Conservation (phyloP, 352 stramenopile species). For the Phytopythium delawarense region DNA sequence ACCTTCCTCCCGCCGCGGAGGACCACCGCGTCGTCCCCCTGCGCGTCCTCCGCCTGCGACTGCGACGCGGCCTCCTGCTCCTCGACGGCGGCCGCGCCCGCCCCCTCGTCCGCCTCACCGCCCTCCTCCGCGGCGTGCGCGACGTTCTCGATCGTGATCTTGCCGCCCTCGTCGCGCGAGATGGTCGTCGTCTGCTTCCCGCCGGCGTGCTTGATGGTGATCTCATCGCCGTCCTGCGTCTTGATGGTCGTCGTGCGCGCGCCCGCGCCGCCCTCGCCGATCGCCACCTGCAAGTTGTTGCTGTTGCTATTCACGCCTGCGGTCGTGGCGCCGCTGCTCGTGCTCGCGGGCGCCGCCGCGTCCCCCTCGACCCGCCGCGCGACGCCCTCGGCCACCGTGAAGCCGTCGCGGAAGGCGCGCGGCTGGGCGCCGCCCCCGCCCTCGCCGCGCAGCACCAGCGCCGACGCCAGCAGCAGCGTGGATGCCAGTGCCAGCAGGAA, state of each 20-base stretch:
- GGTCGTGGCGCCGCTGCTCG: background rate
- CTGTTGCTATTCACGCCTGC: background rate
- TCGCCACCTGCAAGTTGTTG: conserved; percentile 1
- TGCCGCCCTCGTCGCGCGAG: conserved; percentile 61
- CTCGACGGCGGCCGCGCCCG: conserved; percentile 2
- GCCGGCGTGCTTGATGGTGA: conserved; percentile 63
- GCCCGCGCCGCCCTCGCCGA: conserved; percentile 12
- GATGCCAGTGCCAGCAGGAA: conserved; percentile 45
- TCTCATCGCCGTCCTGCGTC: conserved; percentile 70
- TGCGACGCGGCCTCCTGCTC: conserved; percentile 6
- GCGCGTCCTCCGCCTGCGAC: background rate
- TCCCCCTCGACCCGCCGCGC: conserved; percentile 37
- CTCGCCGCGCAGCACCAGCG: conserved; percentile 55
- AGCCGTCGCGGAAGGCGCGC: conserved; percentile 68
- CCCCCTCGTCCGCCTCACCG: conserved; percentile 16
- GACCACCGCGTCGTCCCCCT: conserved; percentile 20
- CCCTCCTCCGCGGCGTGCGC: conserved; percentile 11
- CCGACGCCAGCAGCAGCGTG: conserved; percentile 52
- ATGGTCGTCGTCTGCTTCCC: conserved; percentile 72
- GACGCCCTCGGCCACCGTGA: conserved; percentile 53
- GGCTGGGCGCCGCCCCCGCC: conserved; percentile 22
- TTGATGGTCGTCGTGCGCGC: conserved; percentile 68
- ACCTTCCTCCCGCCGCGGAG: conserved; percentile 34
- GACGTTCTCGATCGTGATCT: conserved; percentile 66
- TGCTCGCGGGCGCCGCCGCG: conserved; percentile 1